Evolutionary conservation across 83 land plant species (phyloP).

Genomic region (Picea abies): DNA sequence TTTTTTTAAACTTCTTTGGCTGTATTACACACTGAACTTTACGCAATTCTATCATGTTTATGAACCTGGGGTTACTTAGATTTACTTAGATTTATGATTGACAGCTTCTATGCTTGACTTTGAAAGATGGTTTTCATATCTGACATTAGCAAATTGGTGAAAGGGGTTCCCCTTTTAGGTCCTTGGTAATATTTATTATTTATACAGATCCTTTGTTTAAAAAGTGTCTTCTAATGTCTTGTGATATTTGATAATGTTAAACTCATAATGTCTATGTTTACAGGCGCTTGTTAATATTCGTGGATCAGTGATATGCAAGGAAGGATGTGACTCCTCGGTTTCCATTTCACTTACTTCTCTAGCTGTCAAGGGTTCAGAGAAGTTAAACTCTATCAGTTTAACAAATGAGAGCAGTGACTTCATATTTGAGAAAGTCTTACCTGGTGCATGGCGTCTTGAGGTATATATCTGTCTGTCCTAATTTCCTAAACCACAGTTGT

Average conservation of each 20-base stretch:
- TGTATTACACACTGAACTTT: neutral
- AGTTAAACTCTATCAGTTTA: slow-evolving; percentile 41
- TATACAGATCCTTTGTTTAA: neutral
- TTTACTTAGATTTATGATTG: too few species aligned
- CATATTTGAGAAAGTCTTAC: slow-evolving; percentile 70
- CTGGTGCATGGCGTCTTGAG: slow-evolving; percentile 87
- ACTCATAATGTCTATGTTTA: slow-evolving; percentile 6
- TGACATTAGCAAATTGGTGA: too few species aligned
- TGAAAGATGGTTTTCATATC: too few species aligned
- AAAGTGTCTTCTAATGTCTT: neutral
- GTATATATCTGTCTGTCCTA: slow-evolving; percentile 29
- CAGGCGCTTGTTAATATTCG: slow-evolving; percentile 81
- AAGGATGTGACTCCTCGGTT: slow-evolving; percentile 57
- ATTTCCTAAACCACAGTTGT: neutral
- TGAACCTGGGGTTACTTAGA: too few species aligned
- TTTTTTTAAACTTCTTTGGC: slow-evolving; percentile 3
- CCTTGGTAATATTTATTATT: neutral
- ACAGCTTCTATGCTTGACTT: neutral
- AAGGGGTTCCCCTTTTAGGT: too few species aligned
- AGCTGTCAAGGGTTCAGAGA: slow-evolving; percentile 20
- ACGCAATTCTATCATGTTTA: too few species aligned
- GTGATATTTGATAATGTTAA: neutral
- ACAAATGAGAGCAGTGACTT: slow-evolving; percentile 49
- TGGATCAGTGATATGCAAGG: slow-evolving; percentile 84
- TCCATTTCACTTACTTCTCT: slow-evolving; percentile 53